These are phyloP conservation scores for Rhynchospora pubera DNA, from an alignment of 176 grass and related monocot species.

Conservation along the genomic window DNA sequence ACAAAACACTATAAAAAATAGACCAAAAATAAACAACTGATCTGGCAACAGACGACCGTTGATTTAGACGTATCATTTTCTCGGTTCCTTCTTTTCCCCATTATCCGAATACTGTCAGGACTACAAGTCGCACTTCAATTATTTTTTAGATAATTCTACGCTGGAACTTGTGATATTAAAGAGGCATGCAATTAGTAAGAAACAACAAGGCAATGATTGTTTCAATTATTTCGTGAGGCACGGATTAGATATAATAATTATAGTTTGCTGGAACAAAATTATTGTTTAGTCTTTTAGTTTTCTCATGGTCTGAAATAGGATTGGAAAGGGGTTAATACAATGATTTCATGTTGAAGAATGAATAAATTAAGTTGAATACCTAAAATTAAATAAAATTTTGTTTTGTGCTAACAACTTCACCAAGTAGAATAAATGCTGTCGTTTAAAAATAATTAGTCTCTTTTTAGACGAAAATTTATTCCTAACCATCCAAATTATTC, in stretches of 20 bases:
- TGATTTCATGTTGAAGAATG: not conserved
- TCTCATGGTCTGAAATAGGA: not conserved
- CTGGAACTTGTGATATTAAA: not conserved
- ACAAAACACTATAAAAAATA: not conserved
- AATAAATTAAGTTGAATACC: not conserved
- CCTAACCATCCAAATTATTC: too few relatives aligned
- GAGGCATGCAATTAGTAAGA: not conserved
- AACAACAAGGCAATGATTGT: slow-evolving; percentile 3
- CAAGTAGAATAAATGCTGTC: too few relatives aligned
- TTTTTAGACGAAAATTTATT: too few relatives aligned
- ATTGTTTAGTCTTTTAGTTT: not conserved
- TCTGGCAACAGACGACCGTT: not conserved
- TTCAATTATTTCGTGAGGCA: not conserved
- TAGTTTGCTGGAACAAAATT: not conserved
- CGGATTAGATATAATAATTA: not conserved
- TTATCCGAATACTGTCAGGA: not conserved
- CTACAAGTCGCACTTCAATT: not conserved
- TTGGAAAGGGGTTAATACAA: not conserved
- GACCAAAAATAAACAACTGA: not conserved
- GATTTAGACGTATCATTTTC: slow-evolving; percentile 13
- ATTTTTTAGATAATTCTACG: not conserved
- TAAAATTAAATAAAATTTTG: too few relatives aligned
- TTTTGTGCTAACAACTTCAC: too few relatives aligned
- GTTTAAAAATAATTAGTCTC: too few relatives aligned
- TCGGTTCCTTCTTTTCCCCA: slow-evolving; percentile 1